Percentiles rank a stretch among this genome's conserved stretches.
Conservation (phyloP, 2,329 filamentous ascomycete genomes). For the Cladophialophora bantiana region DNA sequence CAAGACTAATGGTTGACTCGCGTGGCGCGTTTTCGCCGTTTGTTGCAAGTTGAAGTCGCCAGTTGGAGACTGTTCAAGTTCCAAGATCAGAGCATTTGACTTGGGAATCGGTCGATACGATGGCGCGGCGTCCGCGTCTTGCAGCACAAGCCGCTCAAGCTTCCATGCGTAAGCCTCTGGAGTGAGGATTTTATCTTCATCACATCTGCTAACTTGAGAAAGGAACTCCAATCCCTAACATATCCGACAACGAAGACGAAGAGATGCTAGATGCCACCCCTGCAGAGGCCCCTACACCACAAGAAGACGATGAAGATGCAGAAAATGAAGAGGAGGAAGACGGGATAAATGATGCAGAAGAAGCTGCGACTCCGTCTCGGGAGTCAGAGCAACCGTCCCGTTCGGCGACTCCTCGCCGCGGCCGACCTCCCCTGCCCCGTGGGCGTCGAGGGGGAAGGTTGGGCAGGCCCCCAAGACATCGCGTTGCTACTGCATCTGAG, state of each 20-base stretch:
- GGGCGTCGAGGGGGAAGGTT: constrained; percentile 54
- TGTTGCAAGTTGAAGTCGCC: constrained; percentile 1
- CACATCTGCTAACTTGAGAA: constrained; percentile 23
- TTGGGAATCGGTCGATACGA: constrained; percentile 34
- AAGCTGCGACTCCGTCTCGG: constrained; percentile 49
- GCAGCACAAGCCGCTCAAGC: constrained; percentile 57
- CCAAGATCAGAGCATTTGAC: neutral
- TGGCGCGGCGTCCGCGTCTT: constrained; percentile 55
- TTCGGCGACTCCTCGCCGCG: constrained; percentile 61
- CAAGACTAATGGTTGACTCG: neutral
- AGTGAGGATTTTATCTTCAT: neutral
- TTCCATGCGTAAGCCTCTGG: constrained; percentile 50
- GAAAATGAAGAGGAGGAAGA: constrained; percentile 42
- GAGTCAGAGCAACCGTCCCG: constrained; percentile 54
- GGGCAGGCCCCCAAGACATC: constrained; percentile 86
- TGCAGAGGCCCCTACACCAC: constrained; percentile 45
- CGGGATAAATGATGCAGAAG: constrained; percentile 54
- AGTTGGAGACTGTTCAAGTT: neutral
- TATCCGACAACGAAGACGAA: constrained; percentile 55
- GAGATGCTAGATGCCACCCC: constrained; percentile 51
- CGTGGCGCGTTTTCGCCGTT: constrained; percentile 8
- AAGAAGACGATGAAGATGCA: constrained; percentile 46
- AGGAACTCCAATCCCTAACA: constrained; percentile 52
- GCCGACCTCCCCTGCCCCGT: constrained; percentile 58
- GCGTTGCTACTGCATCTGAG: constrained; percentile 78